Percentiles rank a stretch among this genome's conserved stretches.
These are phyloP conservation scores for Mariannaea sp. DNA, from an alignment of 2,329 filamentous ascomycete genomes.

Conservation along the genomic window DNA sequence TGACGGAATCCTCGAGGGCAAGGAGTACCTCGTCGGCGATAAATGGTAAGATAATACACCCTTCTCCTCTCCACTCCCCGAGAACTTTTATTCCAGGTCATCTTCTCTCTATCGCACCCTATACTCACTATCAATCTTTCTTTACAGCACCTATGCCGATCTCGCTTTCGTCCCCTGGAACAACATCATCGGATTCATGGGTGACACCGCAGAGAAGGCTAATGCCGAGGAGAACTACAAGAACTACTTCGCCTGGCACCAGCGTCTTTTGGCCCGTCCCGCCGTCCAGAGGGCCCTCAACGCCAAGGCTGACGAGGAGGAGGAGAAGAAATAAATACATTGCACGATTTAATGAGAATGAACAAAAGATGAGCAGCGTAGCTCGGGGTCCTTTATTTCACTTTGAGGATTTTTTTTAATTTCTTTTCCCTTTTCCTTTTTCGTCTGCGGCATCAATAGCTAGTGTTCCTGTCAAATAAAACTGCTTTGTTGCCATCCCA, in stretches of 20 bases:
- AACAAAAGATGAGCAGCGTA: too few relatives aligned
- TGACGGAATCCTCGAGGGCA: conserved; percentile 40
- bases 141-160: conserved; percentile 42
- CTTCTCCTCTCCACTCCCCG: not conserved
- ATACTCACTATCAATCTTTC: too few relatives aligned
- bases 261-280: conserved; percentile 40
- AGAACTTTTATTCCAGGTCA: too few relatives aligned
- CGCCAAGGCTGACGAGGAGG: not conserved
- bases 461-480: not conserved
- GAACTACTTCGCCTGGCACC: conserved; percentile 44
- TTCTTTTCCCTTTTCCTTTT: not conserved
- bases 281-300: conserved; percentile 27
- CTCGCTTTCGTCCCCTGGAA: conserved; percentile 43
- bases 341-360: too few relatives aligned
- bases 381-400: too few relatives aligned
- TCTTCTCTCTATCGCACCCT: too few relatives aligned
- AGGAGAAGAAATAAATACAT: not conserved
- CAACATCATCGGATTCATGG: conserved; percentile 17
- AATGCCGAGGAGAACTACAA: conserved; percentile 42
- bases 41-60: conserved; percentile 37
- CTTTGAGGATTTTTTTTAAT: too few relatives aligned
- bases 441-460: not conserved
- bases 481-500: too few relatives aligned
- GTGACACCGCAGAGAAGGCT: conserved; percentile 28
- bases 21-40: conserved; percentile 44